Conservation (phyloP, 805 yeast genomes). For the Suhomyces emberorum region DNA sequence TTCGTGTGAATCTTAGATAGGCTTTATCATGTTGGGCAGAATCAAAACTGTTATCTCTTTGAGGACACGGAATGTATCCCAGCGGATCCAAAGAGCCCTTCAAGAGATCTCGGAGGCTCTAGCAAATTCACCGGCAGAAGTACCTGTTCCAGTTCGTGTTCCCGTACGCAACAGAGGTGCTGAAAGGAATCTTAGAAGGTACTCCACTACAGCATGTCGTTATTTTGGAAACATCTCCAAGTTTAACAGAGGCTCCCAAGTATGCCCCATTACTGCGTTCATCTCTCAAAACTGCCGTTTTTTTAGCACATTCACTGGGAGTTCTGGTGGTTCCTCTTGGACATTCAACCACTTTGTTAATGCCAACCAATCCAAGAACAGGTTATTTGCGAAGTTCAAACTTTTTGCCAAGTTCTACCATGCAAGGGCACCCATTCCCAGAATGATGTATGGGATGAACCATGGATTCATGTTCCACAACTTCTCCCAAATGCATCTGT, state of each 20-base stretch:
- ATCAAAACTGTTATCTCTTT: conserved; percentile 45
- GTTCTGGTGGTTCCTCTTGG: conserved; percentile 2
- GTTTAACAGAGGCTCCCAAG: background rate
- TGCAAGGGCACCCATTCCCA: conserved; percentile 2
- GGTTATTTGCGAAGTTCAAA: conserved; percentile 8
- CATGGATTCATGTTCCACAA: conserved; percentile 21
- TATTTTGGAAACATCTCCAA: background rate
- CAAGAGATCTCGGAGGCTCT: conserved; percentile 44
- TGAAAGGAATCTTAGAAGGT: conserved; percentile 1
- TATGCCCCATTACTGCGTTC: too few relatives aligned
- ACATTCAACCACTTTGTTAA: conserved; percentile 9
- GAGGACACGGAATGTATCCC: conserved; percentile 42
- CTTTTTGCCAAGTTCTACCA: conserved; percentile 13
- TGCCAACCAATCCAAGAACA: conserved; percentile 1
- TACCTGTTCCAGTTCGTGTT: conserved; percentile 42
- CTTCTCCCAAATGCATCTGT: conserved; percentile 22
- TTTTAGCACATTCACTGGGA: conserved; percentile 5
- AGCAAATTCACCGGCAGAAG: conserved; percentile 23
- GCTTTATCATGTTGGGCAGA: conserved; percentile 13
- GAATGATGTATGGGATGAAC: conserved; percentile 3
- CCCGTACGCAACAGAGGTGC: conserved; percentile 7
- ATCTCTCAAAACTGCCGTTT: background rate
- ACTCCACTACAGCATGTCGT: conserved; percentile 3
- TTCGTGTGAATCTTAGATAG: background rate
- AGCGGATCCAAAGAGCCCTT: conserved; percentile 41